A percentile compares a stretch with the other conserved stretches of the same genome.
phyloP scores from a whole-genome alignment of 306 rosid species.

The Acacia confusa region DNA sequence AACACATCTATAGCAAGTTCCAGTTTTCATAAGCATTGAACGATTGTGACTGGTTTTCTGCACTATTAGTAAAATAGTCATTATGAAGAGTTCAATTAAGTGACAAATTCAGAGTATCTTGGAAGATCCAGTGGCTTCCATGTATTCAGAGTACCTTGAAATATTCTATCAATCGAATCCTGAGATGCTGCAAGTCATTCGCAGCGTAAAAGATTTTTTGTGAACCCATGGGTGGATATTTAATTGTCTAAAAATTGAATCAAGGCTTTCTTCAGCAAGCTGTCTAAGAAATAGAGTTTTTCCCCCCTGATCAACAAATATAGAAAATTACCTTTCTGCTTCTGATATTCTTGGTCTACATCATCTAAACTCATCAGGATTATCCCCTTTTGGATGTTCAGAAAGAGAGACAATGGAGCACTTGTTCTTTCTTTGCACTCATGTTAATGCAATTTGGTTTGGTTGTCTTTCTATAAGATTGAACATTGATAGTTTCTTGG shows the following conservation, averaged over 20 bases:
- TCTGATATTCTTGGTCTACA: too few species aligned
- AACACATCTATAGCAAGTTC: too few species aligned
- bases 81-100: constrained; percentile 21
- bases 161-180: constrained; percentile 69
- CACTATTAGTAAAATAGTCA: neutral
- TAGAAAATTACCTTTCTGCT: constrained; percentile 32
- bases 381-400: too few species aligned
- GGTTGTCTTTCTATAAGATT: too few species aligned
- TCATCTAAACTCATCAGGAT: too few species aligned
- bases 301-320: constrained; percentile 58
- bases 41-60: neutral
- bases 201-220: constrained; percentile 34
- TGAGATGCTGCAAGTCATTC: constrained; percentile 47
- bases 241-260: constrained; percentile 57
- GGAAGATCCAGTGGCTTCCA: constrained; percentile 5
- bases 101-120: constrained; percentile 29
- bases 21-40: too few species aligned
- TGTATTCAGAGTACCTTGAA: constrained; percentile 52
- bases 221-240: constrained; percentile 39
- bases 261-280: constrained; percentile 66
- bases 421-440: too few species aligned
- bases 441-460: too few species aligned
- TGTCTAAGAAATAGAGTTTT: constrained; percentile 56
- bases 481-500: too few species aligned
- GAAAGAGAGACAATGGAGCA: too few species aligned